These are phyloP conservation scores for Cyberlindnera misumaiensis DNA, from an alignment of 805 yeast genomes.

Conservation along the genomic window DNA sequence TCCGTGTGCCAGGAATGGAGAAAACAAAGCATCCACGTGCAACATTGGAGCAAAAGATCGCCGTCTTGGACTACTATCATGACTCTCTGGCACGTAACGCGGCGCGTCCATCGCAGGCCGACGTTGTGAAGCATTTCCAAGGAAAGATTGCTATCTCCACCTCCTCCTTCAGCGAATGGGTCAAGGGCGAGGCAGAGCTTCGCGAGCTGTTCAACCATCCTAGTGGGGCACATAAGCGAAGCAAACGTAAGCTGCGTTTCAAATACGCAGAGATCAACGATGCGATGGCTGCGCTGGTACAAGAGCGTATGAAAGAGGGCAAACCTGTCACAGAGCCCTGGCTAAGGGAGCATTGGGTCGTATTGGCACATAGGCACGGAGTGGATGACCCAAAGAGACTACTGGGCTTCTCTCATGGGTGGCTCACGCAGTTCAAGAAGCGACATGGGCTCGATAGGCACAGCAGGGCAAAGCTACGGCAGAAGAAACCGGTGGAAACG, in stretches of 20 bases:
- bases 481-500: background rate
- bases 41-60: conserved; percentile 51
- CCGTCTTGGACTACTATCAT: conserved; percentile 46
- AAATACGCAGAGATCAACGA: conserved; percentile 52
- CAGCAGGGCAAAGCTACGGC: background rate
- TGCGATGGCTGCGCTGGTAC: conserved; percentile 51
- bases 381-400: conserved; percentile 55
- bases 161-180: conserved; percentile 55
- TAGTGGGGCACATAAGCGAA: conserved; percentile 21
- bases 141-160: conserved; percentile 49
- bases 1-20: too few relatives aligned
- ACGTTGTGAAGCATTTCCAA: conserved; percentile 47
- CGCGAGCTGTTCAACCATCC: conserved; percentile 37
- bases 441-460: conserved; percentile 41
- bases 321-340: conserved; percentile 49
- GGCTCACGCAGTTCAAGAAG: conserved; percentile 56
- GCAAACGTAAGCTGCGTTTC: conserved; percentile 41
- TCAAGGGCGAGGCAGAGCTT: conserved; percentile 45
- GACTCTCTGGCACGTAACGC: conserved; percentile 5
- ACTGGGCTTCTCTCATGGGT: conserved; percentile 52
- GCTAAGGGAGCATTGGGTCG: conserved; percentile 49
- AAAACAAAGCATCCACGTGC: conserved; percentile 9
- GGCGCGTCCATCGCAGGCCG: conserved; percentile 44
- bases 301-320: conserved; percentile 34
- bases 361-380: conserved; percentile 47